Conservation (phyloP, 441 rosid genomes). For the Isatis lusitanica region DNA sequence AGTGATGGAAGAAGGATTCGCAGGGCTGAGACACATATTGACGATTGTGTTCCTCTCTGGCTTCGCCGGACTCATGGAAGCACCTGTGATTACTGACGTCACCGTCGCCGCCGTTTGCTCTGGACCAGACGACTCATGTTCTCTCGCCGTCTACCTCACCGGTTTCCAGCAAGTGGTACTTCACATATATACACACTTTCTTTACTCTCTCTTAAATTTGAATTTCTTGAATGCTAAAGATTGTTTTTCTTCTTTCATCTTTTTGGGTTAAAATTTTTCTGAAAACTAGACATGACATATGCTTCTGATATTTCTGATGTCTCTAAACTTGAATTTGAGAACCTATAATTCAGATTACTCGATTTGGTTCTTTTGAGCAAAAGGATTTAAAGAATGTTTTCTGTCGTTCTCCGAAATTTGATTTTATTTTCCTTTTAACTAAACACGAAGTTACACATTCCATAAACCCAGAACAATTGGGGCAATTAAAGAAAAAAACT, state of each 20-base stretch:
- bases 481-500: too few relatives aligned
- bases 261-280: neutral
- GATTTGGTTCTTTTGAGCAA: neutral
- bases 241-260: neutral
- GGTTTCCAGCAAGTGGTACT: slow-evolving; percentile 83
- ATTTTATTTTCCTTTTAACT: too few relatives aligned
- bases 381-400: neutral
- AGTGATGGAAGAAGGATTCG: slow-evolving; percentile 42
- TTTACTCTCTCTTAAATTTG: neutral
- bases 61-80: slow-evolving; percentile 42
- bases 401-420: neutral
- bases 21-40: slow-evolving; percentile 51
- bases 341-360: neutral
- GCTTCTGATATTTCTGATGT: neutral
- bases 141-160: slow-evolving; percentile 87
- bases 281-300: neutral
- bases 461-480: too few relatives aligned
- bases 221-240: neutral
- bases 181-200: neutral
- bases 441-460: neutral
- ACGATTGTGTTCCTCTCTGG: slow-evolving; percentile 59
- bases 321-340: neutral
- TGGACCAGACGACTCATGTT: slow-evolving; percentile 61
- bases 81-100: slow-evolving; percentile 78
- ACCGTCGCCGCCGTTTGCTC: slow-evolving; percentile 78